Evolutionary conservation across 2,329 filamentous ascomycete genomes (phyloP).

Genomic region (Penicillium sp.): DNA sequence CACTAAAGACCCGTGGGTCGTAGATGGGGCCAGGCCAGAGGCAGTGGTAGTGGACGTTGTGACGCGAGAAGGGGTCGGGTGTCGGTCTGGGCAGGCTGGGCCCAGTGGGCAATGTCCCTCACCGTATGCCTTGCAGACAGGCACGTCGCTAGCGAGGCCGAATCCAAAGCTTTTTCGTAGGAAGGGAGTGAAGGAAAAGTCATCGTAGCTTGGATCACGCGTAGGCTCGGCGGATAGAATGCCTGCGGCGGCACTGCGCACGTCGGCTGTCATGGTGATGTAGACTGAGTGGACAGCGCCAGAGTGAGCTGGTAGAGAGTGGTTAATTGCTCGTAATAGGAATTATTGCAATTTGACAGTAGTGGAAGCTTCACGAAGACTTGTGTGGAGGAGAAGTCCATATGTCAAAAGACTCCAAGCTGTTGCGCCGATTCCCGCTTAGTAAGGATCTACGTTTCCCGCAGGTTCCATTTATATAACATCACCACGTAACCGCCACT

Average conservation of each 20-base stretch:
- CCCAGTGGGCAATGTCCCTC: constrained; percentile 86
- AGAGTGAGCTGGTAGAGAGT: not conserved
- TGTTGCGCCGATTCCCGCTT: not conserved
- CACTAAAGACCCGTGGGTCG: constrained; percentile 63
- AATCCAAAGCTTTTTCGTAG: constrained; percentile 81
- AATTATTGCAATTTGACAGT: not conserved
- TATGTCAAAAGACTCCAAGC: not conserved
- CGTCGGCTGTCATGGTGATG: constrained; percentile 36
- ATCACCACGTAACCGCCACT: too few relatives aligned
- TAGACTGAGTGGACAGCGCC: not conserved
- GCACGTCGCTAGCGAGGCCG: constrained; percentile 74
- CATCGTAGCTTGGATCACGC: constrained; percentile 53
- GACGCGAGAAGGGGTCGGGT: constrained; percentile 55
- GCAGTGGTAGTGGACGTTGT: constrained; percentile 46
- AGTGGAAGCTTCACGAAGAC: not conserved
- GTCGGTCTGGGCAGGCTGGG: constrained; percentile 80
- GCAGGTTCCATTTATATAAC: too few relatives aligned
- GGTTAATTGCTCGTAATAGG: not conserved
- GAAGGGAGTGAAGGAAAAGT: constrained; percentile 84
- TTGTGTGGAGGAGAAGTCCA: not conserved
- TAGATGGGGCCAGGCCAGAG: constrained; percentile 41
- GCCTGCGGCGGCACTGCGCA: constrained; percentile 32
- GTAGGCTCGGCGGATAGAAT: constrained; percentile 37
- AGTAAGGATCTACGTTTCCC: not conserved
- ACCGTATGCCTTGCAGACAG: constrained; percentile 82